Base-by-base conservation (phyloP, 768 basidiomycete species). In the Suillus discolor region DNA sequence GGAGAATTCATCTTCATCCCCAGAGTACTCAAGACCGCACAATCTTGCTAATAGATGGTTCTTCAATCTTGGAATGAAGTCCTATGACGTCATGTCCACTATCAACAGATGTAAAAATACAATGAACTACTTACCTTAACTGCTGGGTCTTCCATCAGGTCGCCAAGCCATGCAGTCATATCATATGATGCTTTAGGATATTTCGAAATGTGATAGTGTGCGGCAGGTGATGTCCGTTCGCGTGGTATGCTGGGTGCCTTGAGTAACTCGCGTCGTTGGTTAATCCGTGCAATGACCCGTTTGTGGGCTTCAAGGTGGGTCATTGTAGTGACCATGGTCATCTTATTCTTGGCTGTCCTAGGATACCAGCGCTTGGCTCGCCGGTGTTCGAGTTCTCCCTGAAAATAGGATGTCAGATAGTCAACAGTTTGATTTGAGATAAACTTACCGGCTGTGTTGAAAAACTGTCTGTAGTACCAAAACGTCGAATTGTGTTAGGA, bases 311-410 rank as follows among this genome's bases (percentile, higher is more conserved):
- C 23, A 3, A 49, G 47, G 47, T 49, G 47, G 12, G 47, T 49
- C 47, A 49, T 49, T 13, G 23, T 42, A 25, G 47, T 13, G 13
- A 34, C 54, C 81, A 1, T 57, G 38, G 20, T 68, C 62, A 25
- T 75, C 39, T 60, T 45, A n/a, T 70, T 73, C 63, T 81, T 81
- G 66, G 79, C 80, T 0, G 80, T 80, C 0, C 70, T 51, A 1
- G 64, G 63, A 62, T 82, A 84, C n/a, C 77, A 64, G 0, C 68
- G 68, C 67, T 85, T 84, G 31, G 78, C 67, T 0, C 49, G 65
- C 0, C 71, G 63, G 60, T 84, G 82, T 60, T 80, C 73, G 0
- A 76, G 71, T 67, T 82, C 81, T 82, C 81, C 9, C 81, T 82
- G 12, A 59, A 49, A 49, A 49, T 36, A 51, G 53, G 18, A 39